Conservation (phyloP, 805 yeast species). For the Candida dajiaensis region DNA sequence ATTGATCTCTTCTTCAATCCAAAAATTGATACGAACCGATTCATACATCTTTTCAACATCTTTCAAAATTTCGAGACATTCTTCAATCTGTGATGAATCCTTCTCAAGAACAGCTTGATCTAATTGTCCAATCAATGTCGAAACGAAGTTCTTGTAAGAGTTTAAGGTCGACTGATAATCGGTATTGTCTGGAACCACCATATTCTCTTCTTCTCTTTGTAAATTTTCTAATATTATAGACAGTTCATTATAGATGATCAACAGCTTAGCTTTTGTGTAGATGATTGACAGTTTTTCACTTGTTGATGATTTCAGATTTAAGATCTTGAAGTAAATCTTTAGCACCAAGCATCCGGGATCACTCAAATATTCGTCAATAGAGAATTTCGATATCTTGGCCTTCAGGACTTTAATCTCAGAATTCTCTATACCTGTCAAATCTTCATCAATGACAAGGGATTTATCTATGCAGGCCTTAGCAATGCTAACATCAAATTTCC, state of each 20-base stretch:
- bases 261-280: constrained; percentile 60
- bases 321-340: constrained; percentile 27
- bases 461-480: not conserved
- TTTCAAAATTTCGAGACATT: constrained; percentile 58
- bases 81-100: constrained; percentile 55
- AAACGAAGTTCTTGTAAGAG: constrained; percentile 55
- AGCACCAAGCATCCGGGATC: constrained; percentile 17
- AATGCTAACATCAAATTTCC: not conserved
- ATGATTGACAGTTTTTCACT: constrained; percentile 49
- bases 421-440: not conserved
- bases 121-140: constrained; percentile 50
- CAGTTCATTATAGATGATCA: constrained; percentile 58
- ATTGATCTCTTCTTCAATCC: constrained; percentile 24
- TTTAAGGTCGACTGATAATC: constrained; percentile 37
- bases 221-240: constrained; percentile 32
- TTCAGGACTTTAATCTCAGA: not conserved
- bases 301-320: constrained; percentile 45
- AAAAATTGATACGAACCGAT: constrained; percentile 36
- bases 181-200: constrained; percentile 19
- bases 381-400: not conserved
- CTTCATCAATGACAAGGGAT: not conserved
- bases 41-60: constrained; percentile 75
- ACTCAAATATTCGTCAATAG: not conserved
- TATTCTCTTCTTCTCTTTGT: constrained; percentile 15
- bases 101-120: constrained; percentile 46